Evolutionary conservation across 805 yeast species (phyloP), one percentile per base, ranked within the genome.

Genomic region (Starmerella sirachaensis): DNA sequence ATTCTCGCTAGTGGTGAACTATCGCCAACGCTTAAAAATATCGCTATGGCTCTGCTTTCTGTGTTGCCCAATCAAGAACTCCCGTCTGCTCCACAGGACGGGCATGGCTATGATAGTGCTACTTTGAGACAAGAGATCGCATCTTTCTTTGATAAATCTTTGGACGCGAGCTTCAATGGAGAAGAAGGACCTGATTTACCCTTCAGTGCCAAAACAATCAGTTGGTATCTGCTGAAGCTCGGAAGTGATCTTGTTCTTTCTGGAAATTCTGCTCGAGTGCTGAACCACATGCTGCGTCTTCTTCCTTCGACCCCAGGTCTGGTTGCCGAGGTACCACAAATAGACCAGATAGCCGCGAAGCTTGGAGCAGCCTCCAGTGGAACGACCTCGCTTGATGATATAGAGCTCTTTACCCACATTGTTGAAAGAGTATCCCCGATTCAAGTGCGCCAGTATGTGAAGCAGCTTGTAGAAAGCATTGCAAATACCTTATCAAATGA

Each of bases 31-130:
- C 25, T 29, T 25, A 19, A 19, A 22, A 18, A 52, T 0, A 51
- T 76, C 4, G 58, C 70, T 6, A 57, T 61, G 16, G 45, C 57
- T 1, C 47, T 82, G 12, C 36, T 78, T n/a, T 63, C 62, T 1
- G 51, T 70, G 34, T 66, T 81, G 6, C 86, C 91, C 0, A 23
- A 69, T 64, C 42, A 68, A 63, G 47, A 64, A 72, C 17, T 52
- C 47, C 31, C 47, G 39, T 13, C 6, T 2, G 23, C 20, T 5
- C 41, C 43, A 2, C 43, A 45, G 1, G 50, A 49, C 1, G n/a
- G n/a, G n/a, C n/a, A n/a, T n/a, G 31, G 33, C 6, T 2, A 12
- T 13, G 12, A 31, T 9, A n/a, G 12, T 3, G 29, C 13, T 3
- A 53, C 53, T 1, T 45, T 59, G 2, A 29, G 60, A 10, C 44